A percentile compares a stretch with the other conserved stretches of the same genome.
Evolutionary conservation across 768 basidiomycete genomes (phyloP).

Genomic region (Podaxis mareebaensis): DNA sequence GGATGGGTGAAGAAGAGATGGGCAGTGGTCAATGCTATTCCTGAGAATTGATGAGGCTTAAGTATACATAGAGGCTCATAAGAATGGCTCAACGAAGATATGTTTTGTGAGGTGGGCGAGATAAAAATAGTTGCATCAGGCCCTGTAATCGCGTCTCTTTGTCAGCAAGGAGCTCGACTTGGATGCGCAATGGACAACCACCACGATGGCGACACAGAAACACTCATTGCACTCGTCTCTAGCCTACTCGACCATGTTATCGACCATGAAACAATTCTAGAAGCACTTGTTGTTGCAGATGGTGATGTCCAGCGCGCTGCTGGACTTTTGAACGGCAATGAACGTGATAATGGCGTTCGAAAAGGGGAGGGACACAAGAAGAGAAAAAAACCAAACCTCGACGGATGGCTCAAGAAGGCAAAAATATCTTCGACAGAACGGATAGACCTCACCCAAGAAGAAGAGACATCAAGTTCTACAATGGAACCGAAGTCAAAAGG

Average conservation of each 20-base stretch:
- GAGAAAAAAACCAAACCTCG: conserved; percentile 51
- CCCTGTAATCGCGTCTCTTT: neutral
- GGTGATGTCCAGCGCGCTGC: conserved; percentile 61
- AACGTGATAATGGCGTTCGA: conserved; percentile 31
- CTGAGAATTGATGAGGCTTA: neutral
- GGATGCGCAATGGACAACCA: neutral
- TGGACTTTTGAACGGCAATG: conserved; percentile 18
- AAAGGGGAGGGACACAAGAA: conserved; percentile 37
- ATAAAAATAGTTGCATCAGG: conserved; percentile 6
- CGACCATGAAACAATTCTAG: conserved; percentile 47
- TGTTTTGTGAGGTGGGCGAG: neutral
- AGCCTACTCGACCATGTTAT: conserved; percentile 47
- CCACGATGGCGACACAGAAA: conserved; percentile 57
- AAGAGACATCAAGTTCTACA: neutral
- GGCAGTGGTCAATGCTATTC: neutral
- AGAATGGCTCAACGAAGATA: too few species aligned
- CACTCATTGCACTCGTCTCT: conserved; percentile 63
- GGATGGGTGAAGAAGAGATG: neutral
- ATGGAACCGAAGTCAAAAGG: conserved; percentile 10
- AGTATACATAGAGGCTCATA: neutral
- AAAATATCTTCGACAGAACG: conserved; percentile 6
- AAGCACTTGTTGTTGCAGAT: conserved; percentile 54
- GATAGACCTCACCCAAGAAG: conserved; percentile 22
- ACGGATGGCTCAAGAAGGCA: conserved; percentile 51
- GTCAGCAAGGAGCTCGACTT: neutral